A percentile compares a stretch with the other conserved stretches of the same genome.
Conservation (phyloP, 2,329 filamentous ascomycete species). For the Epichloe uncinata region DNA sequence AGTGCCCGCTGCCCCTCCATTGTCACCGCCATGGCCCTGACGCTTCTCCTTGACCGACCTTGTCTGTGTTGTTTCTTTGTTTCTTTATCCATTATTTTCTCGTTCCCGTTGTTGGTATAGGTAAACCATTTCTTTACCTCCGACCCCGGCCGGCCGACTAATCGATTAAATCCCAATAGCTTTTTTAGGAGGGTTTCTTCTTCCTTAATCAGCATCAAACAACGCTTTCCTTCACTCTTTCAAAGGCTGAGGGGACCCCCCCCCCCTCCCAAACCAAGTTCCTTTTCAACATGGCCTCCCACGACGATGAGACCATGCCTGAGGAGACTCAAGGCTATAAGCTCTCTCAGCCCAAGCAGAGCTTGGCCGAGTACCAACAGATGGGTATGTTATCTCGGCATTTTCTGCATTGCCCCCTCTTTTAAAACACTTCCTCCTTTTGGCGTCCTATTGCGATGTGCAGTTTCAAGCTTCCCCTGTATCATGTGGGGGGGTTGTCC, state of each 20-base stretch:
- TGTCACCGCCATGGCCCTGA: conserved; percentile 17
- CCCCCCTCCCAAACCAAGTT: neutral
- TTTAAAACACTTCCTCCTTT: neutral
- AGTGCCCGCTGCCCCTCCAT: conserved; percentile 17
- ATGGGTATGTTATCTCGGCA: conserved; percentile 52
- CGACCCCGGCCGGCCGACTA: neutral
- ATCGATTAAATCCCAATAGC: neutral
- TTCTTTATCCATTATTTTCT: neutral
- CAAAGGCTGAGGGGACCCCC: neutral
- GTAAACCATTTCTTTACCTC: neutral
- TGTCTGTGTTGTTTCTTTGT: conserved; percentile 1
- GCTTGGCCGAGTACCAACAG: conserved; percentile 83
- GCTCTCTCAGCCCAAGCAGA: conserved; percentile 94
- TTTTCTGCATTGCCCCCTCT: neutral
- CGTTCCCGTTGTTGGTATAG: neutral
- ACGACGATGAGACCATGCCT: conserved; percentile 69
- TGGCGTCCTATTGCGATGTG: neutral
- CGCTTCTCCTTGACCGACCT: conserved; percentile 6
- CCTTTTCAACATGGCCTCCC: conserved; percentile 42
- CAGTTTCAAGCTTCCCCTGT: neutral
- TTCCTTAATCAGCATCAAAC: neutral
- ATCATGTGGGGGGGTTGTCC: neutral
- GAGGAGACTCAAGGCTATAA: conserved; percentile 94
- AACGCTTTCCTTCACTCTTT: neutral
- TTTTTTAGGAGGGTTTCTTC: neutral